Evolutionary conservation across 352 stramenopile species (phyloP), one percentile per base, ranked within the genome.

Genomic region (Pythium periplocum): DNA sequence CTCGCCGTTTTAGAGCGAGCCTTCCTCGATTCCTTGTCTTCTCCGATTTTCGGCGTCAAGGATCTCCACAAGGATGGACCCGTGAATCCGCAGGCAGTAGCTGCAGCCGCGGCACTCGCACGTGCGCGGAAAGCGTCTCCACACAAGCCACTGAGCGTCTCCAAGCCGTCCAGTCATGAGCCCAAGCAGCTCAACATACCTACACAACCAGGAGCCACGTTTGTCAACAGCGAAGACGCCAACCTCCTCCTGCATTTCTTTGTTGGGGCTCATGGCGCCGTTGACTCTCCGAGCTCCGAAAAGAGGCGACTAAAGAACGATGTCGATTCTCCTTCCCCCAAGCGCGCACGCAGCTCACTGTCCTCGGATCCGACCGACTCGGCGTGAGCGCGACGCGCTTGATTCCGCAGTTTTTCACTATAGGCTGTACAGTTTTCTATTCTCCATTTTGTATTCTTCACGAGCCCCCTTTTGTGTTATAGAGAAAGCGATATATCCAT

Each of bases 161-260:
- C 36, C 35, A 59, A 61, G 41, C 45, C 36, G 7, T 58, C 62
- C 8, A 54, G 65, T 26, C 48, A 69, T 30, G 53, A 70, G 42
- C 53, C 57, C 2, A 52, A 57, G 33, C 68, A 69, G 39, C 61
- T 64, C 11, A 47, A 63, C 4, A 42, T 72, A 8, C 49, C 11
- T 17, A 41, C 35, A 7, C 58, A 69, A 46, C 38, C 57, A 30
- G 51, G 49, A 41, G 40, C 51, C 35, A 45, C 43, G 37, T 54
- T 56, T 36, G 57, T 54, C 6, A 82, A 83, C 54, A 73, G 73
- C 34, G 82, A 90, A 70, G 78, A 92, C 52, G 83, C 79, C 30
- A 77, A 80, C 44, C 65, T 93, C 31, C 55, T 93, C 31, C 55
- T 93, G 43, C 73, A 93, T 49, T 93, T 93, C 63, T 89, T 83